Base-by-base conservation (phyloP, 352 stramenopile genomes). In the Pythium graminicola region DNA sequence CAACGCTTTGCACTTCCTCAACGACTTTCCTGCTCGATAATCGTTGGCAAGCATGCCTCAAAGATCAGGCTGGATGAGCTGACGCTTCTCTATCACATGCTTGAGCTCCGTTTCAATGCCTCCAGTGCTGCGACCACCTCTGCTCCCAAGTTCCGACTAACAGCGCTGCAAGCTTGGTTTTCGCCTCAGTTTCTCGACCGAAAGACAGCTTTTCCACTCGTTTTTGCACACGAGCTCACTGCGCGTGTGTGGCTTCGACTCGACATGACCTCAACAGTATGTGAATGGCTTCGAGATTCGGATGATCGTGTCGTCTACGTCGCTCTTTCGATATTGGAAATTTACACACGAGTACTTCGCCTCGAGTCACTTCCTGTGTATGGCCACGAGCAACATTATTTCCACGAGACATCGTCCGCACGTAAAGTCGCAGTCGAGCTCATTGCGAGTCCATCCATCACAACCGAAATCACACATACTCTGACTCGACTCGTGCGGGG, bases 21-120 rank as follows among this genome's bases (percentile, higher is more conserved):
- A 33, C 46, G 46, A 19, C 17, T 10, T 10, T 23, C 46, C 9
- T 11, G 13, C 1, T 13, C 14, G 19, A 20, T 13, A 1, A n/a
- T 35, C 20, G 33, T 35, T 27, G 33, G 47, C 1, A 6, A 11
- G 6, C 22, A 36, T 16, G n/a, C 27, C 8, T 2, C 20, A 14
- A 14, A 40, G 13, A 33, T 53, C 16, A 29, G 26, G 5, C 3
- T 61, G 11, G 45, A 39, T 38, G 8, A 62, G 64, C 35, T 73
- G 16, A n/a, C 41, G 5, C 14, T 73, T 4, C 9, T 73, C 19
- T 65, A 69, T 33, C 55, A 68, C 22, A 65, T 59, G 4, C 59
- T 76, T 19, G 71, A 78, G n/a, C 64, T 76, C 11, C 57, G 65
- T 19, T 81, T 81, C 35, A 76, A 74, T 46, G 44, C 73, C 22